Conservation (phyloP, 225 moss, liverwort and hornwort species). For the Physcomitrium patens region DNA sequence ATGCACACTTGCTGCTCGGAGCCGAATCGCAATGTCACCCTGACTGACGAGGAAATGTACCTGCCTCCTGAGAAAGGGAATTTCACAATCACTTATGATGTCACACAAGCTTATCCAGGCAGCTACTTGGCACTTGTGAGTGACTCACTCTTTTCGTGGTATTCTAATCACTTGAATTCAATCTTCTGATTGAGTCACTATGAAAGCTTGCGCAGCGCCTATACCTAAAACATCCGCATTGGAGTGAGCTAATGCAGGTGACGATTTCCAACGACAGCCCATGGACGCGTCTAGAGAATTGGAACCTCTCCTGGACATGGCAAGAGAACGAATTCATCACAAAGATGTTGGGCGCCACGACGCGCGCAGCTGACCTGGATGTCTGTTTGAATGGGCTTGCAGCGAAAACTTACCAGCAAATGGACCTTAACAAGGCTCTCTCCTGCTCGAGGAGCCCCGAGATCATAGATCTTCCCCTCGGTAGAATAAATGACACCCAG, state of each 20-base stretch:
- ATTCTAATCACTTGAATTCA: background rate
- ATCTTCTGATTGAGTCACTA: background rate
- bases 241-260: slow-evolving; percentile 40
- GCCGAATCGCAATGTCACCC: slow-evolving; percentile 35
- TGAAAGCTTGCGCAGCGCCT: background rate
- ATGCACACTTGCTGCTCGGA: slow-evolving; percentile 83
- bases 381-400: slow-evolving; percentile 70
- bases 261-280: slow-evolving; percentile 65
- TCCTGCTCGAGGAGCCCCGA: slow-evolving; percentile 69
- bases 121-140: slow-evolving; percentile 59
- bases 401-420: slow-evolving; percentile 33
- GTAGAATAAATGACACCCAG: slow-evolving; percentile 42
- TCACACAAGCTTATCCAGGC: slow-evolving; percentile 50
- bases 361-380: slow-evolving; percentile 51
- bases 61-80: slow-evolving; percentile 62
- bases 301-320: slow-evolving; percentile 91
- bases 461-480: slow-evolving; percentile 66
- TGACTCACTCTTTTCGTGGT: background rate
- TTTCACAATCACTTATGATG: slow-evolving; percentile 76
- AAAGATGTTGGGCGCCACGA: slow-evolving; percentile 77
- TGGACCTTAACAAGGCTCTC: slow-evolving; percentile 65
- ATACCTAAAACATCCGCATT: background rate
- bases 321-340: slow-evolving; percentile 68
- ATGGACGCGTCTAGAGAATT: slow-evolving; percentile 55
- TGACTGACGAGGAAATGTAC: background rate